Conservation (phyloP, 2,329 filamentous ascomycete species). For the Fusarium sp. region DNA sequence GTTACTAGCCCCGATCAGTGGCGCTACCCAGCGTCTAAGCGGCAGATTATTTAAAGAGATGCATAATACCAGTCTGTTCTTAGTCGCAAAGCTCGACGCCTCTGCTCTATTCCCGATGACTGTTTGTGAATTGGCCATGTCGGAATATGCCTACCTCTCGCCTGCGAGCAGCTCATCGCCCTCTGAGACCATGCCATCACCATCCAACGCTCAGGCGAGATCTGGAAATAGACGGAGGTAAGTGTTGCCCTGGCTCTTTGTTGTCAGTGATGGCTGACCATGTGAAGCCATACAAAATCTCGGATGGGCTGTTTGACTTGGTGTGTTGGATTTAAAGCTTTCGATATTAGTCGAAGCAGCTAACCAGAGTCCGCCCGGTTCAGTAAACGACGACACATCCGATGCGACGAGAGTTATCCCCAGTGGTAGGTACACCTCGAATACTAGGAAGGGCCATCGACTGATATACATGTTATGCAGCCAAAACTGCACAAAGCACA, state of each 20-base stretch:
- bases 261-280: neutral
- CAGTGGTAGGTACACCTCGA: slow-evolving; percentile 20
- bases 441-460: neutral
- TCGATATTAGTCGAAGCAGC: slow-evolving; percentile 9
- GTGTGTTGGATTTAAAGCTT: slow-evolving; percentile 13
- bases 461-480: slow-evolving; percentile 8
- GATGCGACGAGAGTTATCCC: slow-evolving; percentile 32
- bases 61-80: slow-evolving; percentile 23
- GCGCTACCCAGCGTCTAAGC: slow-evolving; percentile 12
- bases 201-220: slow-evolving; percentile 1
- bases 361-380: slow-evolving; percentile 16
- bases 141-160: slow-evolving; percentile 6
- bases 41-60: slow-evolving; percentile 20
- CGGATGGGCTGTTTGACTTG: slow-evolving; percentile 35
- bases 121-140: neutral
- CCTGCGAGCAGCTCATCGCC: neutral
- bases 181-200: slow-evolving; percentile 6
- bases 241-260: neutral
- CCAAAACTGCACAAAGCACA: slow-evolving; percentile 37
- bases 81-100: slow-evolving; percentile 8
- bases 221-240: slow-evolving; percentile 29
- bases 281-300: slow-evolving; percentile 30
- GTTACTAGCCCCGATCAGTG: slow-evolving; percentile 1
- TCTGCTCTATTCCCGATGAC: slow-evolving; percentile 4
- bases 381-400: slow-evolving; percentile 34